Percentiles rank a stretch among this genome's conserved stretches.
These are phyloP conservation scores for Tympanopsis confertula DNA, from an alignment of 2,329 filamentous ascomycete genomes.

Conservation along the genomic window DNA sequence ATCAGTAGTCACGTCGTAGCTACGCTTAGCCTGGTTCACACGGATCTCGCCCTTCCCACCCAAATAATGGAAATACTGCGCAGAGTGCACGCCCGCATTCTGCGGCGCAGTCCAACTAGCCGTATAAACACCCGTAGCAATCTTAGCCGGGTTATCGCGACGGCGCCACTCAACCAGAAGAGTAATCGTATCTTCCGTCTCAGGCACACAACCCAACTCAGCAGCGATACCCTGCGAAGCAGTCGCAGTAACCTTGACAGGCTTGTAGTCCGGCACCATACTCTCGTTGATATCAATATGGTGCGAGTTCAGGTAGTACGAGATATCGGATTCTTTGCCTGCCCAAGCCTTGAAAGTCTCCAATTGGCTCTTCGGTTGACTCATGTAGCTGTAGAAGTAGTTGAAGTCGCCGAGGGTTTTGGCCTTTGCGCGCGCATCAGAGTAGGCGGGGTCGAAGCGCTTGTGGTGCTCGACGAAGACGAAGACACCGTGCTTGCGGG, in stretches of 20 bases:
- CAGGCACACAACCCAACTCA: conserved; percentile 63
- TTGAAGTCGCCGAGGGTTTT: conserved; percentile 81
- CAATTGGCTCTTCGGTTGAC: conserved; percentile 78
- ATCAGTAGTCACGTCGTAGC: conserved; percentile 90
- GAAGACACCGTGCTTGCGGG: conserved; percentile 66
- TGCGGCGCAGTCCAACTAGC: conserved; percentile 91
- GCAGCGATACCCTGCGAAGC: conserved; percentile 71
- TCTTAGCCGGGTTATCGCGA: conserved; percentile 53
- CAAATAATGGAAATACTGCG: conserved; percentile 92
- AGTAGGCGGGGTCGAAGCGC: conserved; percentile 85
- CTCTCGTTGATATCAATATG: conserved; percentile 87
- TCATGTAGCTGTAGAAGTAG: conserved; percentile 98
- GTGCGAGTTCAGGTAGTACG: conserved; percentile 91
- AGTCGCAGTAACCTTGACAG: conserved; percentile 67
- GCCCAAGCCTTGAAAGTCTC: conserved; percentile 95
- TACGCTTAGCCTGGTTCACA: conserved; percentile 85
- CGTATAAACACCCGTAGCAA: conserved; percentile 81
- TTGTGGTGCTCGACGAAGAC: conserved; percentile 96
- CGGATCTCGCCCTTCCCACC: conserved; percentile 73
- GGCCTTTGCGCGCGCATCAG: conserved; percentile 71
- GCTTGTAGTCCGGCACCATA: conserved; percentile 72
- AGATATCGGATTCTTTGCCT: conserved; percentile 82
- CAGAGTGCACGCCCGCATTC: conserved; percentile 86
- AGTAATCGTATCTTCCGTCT: conserved; percentile 88
- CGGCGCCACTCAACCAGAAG: conserved; percentile 81